Evolutionary conservation across 1,284 basidiomycete species (phyloP).

Genomic region (Tremellales sp.): DNA sequence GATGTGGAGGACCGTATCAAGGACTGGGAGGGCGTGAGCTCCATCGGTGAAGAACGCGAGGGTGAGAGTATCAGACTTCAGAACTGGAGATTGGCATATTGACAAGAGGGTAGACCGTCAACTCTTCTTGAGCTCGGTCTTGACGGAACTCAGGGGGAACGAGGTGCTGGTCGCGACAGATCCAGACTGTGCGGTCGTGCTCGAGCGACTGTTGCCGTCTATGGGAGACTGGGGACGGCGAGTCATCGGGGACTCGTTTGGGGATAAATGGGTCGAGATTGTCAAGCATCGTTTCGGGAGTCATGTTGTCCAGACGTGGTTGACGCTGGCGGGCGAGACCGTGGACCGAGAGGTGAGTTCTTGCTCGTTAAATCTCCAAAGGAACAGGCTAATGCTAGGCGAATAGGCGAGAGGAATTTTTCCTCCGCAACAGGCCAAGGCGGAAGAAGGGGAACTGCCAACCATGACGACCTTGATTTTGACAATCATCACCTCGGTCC

Average conservation of each 20-base stretch:
- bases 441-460: slow-evolving; percentile 59
- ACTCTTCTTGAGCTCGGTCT: slow-evolving; percentile 75
- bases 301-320: slow-evolving; percentile 85
- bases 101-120: slow-evolving; percentile 59
- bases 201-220: slow-evolving; percentile 81
- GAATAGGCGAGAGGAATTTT: slow-evolving; percentile 60
- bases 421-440: slow-evolving; percentile 54
- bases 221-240: slow-evolving; percentile 91
- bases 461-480: slow-evolving; percentile 56
- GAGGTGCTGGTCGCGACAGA: slow-evolving; percentile 87
- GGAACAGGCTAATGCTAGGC: slow-evolving; percentile 2
- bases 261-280: slow-evolving; percentile 73
- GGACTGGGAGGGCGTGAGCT: slow-evolving; percentile 65
- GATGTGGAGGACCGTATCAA: slow-evolving; percentile 79
- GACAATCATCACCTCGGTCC: slow-evolving; percentile 14
- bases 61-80: slow-evolving; percentile 52
- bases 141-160: slow-evolving; percentile 76
- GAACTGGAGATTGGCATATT: not conserved
- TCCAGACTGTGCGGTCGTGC: slow-evolving; percentile 78
- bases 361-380: slow-evolving; percentile 2
- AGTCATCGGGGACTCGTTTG: slow-evolving; percentile 77
- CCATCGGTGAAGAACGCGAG: slow-evolving; percentile 60
- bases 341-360: slow-evolving; percentile 71
- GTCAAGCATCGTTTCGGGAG: slow-evolving; percentile 80
- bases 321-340: slow-evolving; percentile 68